Percentiles rank a stretch among this genome's conserved stretches.
These are phyloP conservation scores for Alternaria ventricosa DNA, from an alignment of 2,329 filamentous ascomycete genomes.

Conservation along the genomic window DNA sequence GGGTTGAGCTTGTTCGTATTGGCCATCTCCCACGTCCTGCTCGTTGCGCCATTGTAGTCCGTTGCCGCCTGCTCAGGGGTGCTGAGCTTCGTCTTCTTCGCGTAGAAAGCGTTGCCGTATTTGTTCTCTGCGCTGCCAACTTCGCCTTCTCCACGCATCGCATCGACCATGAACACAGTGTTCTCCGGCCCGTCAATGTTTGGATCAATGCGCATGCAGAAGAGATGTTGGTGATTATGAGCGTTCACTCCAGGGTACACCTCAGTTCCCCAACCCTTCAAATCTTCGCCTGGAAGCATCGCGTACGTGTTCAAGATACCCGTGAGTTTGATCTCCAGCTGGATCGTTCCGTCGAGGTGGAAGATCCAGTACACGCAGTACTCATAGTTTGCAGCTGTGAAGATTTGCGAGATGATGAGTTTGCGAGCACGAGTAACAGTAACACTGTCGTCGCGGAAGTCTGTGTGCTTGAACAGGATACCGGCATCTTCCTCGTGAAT, in stretches of 20 bases:
- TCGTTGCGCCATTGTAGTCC: slow-evolving; percentile 81
- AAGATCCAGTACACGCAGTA: slow-evolving; percentile 90
- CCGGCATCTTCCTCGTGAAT: slow-evolving; percentile 94
- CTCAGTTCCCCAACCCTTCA: slow-evolving; percentile 86
- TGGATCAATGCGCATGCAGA: slow-evolving; percentile 86
- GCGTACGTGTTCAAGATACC: slow-evolving; percentile 92
- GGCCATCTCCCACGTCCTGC: slow-evolving; percentile 87
- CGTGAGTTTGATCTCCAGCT: slow-evolving; percentile 87
- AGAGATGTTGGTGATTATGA: slow-evolving; percentile 95
- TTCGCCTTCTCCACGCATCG: slow-evolving; percentile 71
- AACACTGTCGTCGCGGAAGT: slow-evolving; percentile 88
- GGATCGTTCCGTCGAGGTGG: slow-evolving; percentile 89
- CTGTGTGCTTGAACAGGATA: slow-evolving; percentile 92
- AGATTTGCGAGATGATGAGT: slow-evolving; percentile 87
- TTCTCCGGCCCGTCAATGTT: slow-evolving; percentile 87
- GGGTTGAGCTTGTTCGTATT: slow-evolving; percentile 86
- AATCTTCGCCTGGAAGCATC: slow-evolving; percentile 80
- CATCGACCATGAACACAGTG: slow-evolving; percentile 84
- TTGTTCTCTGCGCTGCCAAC: slow-evolving; percentile 83
- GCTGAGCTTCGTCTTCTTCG: slow-evolving; percentile 78
- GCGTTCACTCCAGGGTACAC: slow-evolving; percentile 92
- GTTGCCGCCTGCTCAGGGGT: slow-evolving; percentile 73
- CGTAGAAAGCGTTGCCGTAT: slow-evolving; percentile 90
- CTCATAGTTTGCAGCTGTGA: slow-evolving; percentile 96
- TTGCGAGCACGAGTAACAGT: slow-evolving; percentile 87